These are phyloP conservation scores for Paratinospora sagittata DNA, from an alignment of 164 flowering plant genomes.

Conservation along the genomic window DNA sequence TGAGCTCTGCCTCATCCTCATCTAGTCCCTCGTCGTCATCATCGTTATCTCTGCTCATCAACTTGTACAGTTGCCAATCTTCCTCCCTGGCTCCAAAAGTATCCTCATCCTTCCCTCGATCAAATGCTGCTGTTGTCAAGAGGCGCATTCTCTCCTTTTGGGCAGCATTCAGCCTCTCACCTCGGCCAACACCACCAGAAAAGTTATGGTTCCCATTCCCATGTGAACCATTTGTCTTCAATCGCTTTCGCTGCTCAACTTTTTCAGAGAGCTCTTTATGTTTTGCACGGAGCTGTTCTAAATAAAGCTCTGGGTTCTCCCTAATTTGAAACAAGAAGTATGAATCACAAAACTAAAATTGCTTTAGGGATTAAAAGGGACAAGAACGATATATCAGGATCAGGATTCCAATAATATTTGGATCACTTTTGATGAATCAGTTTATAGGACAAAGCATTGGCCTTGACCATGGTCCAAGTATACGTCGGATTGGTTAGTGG, in stretches of 20 bases:
- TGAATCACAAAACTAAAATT: not conserved
- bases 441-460: too few relatives aligned
- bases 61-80: slow-evolving; percentile 97
- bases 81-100: slow-evolving; percentile 95
- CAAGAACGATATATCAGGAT: too few relatives aligned
- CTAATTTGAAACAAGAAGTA: slow-evolving; percentile 32
- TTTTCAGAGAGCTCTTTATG: slow-evolving; percentile 72
- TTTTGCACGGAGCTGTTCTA: slow-evolving; percentile 67
- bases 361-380: not conserved
- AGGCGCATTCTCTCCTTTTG: slow-evolving; percentile 99
- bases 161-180: slow-evolving; percentile 91
- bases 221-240: slow-evolving; percentile 69
- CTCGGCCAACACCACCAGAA: slow-evolving; percentile 93
- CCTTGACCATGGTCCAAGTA: too few relatives aligned
- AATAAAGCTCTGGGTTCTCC: slow-evolving; percentile 87
- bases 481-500: too few relatives aligned
- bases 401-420: too few relatives aligned
- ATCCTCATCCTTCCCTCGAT: slow-evolving; percentile 98
- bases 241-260: slow-evolving; percentile 82
- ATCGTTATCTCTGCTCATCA: slow-evolving; percentile 91
- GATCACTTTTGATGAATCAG: too few relatives aligned
- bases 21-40: slow-evolving; percentile 85
- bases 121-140: slow-evolving; percentile 93
- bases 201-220: slow-evolving; percentile 54
- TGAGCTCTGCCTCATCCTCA: slow-evolving; percentile 69